phyloP scores from a whole-genome alignment of 306 rosid species.

The Casuarina glauca region DNA sequence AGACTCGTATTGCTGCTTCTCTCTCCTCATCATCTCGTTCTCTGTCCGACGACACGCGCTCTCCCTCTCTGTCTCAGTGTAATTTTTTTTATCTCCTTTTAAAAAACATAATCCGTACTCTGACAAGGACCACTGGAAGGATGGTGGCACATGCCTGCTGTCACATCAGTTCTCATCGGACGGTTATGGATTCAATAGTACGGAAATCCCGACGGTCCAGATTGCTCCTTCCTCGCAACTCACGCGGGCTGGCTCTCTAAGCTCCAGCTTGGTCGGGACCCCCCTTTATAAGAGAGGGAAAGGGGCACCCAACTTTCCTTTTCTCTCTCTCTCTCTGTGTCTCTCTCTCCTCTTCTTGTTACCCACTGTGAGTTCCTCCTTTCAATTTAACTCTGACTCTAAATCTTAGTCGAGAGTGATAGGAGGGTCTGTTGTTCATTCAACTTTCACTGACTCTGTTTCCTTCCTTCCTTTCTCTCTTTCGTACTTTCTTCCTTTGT shows the following conservation, averaged over 20 bases:
- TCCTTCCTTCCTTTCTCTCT: constrained; percentile 10
- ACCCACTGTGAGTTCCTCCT: constrained; percentile 31
- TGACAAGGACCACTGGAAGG: constrained; percentile 83
- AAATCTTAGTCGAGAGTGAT: constrained; percentile 67
- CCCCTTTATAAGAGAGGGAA: constrained; percentile 53
- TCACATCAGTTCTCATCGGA: constrained; percentile 56
- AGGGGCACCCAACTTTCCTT: constrained; percentile 24
- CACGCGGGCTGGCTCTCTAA: constrained; percentile 39
- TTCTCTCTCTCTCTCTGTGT: constrained; percentile 32
- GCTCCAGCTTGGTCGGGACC: constrained; percentile 77
- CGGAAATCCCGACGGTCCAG: constrained; percentile 48
- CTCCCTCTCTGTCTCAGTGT: neutral
- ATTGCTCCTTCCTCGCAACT: constrained; percentile 33
- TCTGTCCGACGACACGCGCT: neutral
- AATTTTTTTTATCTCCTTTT: constrained; percentile 10
- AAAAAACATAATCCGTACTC: constrained; percentile 60
- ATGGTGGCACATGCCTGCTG: constrained; percentile 93
- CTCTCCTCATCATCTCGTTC: constrained; percentile 2
- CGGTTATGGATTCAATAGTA: constrained; percentile 38
- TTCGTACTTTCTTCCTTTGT: constrained; percentile 8
- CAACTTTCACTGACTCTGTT: constrained; percentile 31
- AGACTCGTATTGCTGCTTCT: neutral
- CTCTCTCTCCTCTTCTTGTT: constrained; percentile 29
- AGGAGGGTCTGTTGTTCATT: constrained; percentile 49
- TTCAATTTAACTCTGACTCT: constrained; percentile 17